Evolutionary conservation across 352 stramenopile genomes (phyloP).

Genomic region (Plasmopara muralis): DNA sequence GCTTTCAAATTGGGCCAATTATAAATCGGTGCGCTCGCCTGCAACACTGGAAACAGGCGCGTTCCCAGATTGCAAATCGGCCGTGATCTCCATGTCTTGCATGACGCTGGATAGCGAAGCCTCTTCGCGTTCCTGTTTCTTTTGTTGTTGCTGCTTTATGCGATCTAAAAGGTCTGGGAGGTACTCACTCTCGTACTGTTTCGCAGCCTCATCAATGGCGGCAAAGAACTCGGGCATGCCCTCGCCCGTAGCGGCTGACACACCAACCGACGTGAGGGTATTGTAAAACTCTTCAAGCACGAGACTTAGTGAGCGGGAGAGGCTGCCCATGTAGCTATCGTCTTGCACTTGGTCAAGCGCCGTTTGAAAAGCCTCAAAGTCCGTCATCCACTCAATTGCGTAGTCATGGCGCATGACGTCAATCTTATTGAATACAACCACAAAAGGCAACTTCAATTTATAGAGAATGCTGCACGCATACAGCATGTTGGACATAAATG

Average conservation of each 20-base stretch:
- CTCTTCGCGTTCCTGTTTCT: slow-evolving; percentile 40
- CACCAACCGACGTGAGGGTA: slow-evolving; percentile 89
- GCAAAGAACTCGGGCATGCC: slow-evolving; percentile 94
- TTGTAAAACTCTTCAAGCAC: slow-evolving; percentile 92
- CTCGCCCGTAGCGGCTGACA: slow-evolving; percentile 94
- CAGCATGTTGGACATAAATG: slow-evolving; percentile 99
- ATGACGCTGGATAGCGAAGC: slow-evolving; percentile 61
- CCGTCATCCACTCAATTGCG: slow-evolving; percentile 97
- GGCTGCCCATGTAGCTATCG: slow-evolving; percentile 89
- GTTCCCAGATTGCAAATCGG: slow-evolving; percentile 8
- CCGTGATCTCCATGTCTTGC: slow-evolving; percentile 76
- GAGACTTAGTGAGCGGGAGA: slow-evolving; percentile 87
- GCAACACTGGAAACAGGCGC: slow-evolving; percentile 3
- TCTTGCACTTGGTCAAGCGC: slow-evolving; percentile 89
- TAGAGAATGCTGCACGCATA: slow-evolving; percentile 99
- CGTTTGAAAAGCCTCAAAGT: slow-evolving; percentile 98
- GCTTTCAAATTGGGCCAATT: slow-evolving; percentile 14
- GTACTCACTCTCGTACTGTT: slow-evolving; percentile 86
- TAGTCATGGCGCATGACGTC: slow-evolving; percentile 94
- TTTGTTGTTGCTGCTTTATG: slow-evolving; percentile 52
- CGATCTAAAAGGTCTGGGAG: slow-evolving; percentile 64
- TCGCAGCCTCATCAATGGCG: slow-evolving; percentile 78
- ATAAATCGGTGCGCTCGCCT: slow-evolving; percentile 58
- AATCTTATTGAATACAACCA: slow-evolving; percentile 98
- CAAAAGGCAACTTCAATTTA: slow-evolving; percentile 95